Conservation (phyloP, 208 protist species). For the Trypanosoma boissoni region DNA sequence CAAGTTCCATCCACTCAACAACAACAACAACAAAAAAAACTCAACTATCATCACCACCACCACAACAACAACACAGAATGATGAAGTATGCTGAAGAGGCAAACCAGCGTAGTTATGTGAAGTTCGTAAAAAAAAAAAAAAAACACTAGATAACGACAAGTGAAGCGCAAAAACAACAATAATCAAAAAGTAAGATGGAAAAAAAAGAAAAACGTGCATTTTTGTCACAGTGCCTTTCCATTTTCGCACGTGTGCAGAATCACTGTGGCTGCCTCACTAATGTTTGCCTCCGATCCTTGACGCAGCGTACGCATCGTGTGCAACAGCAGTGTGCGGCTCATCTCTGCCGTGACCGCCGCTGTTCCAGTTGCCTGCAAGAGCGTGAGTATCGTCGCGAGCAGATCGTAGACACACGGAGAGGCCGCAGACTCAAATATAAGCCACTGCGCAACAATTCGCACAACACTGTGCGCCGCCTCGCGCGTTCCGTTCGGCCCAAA, state of each 20-base stretch:
- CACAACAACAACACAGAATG: too few relatives aligned
- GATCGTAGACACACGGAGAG: constrained; percentile 18
- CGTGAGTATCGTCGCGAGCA: constrained; percentile 26
- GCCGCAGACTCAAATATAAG: constrained; percentile 24
- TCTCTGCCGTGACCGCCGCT: constrained; percentile 1
- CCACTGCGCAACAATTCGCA: constrained; percentile 23
- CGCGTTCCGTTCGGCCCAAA: constrained; percentile 6
- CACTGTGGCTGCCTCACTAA: constrained; percentile 8
- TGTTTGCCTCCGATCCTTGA: constrained; percentile 7
- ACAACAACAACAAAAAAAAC: constrained; percentile 12
- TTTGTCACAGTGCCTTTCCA: neutral
- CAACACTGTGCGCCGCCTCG: neutral
- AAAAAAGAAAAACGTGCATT: too few relatives aligned
- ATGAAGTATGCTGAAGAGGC: too few relatives aligned
- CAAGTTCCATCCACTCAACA: constrained; percentile 5
- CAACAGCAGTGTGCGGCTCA: constrained; percentile 12
- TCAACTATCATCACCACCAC: constrained; percentile 11
- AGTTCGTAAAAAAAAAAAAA: constrained; percentile 16
- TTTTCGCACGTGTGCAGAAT: constrained; percentile 15
- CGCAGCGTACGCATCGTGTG: constrained; percentile 21
- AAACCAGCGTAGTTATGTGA: too few relatives aligned
- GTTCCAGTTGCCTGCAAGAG: constrained; percentile 8
- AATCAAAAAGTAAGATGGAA: too few relatives aligned
- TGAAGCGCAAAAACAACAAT: too few relatives aligned
- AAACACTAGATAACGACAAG: neutral